Conservation (phyloP, 2,329 filamentous ascomycete species). For the Helotiales sp. region DNA sequence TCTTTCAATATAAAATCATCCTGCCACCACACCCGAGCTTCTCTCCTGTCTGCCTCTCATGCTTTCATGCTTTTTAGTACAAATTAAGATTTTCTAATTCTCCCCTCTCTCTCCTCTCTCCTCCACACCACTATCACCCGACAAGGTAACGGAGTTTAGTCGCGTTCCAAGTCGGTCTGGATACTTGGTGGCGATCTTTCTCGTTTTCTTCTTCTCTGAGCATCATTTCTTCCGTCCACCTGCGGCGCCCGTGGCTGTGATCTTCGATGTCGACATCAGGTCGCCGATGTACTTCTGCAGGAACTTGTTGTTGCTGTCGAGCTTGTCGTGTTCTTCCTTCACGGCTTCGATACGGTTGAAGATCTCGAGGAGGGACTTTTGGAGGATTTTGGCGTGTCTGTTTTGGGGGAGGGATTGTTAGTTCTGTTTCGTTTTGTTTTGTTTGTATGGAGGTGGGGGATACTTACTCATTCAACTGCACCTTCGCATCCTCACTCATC, state of each 20-base stretch:
- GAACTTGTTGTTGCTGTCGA: conserved; percentile 96
- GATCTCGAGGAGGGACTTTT: conserved; percentile 86
- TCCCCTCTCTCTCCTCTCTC: background rate
- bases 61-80: conserved; percentile 8
- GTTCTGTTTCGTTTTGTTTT: background rate
- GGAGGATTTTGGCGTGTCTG: conserved; percentile 86
- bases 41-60: background rate
- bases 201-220: background rate
- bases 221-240: conserved; percentile 37
- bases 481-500: conserved; percentile 81
- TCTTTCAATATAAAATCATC: conserved; percentile 8
- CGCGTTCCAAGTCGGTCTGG: background rate
- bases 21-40: background rate
- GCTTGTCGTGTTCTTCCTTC: conserved; percentile 92
- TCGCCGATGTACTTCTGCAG: conserved; percentile 98
- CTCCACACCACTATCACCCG: background rate
- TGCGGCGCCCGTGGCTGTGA: conserved; percentile 55
- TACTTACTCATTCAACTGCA: conserved; percentile 57
- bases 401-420: conserved; percentile 6
- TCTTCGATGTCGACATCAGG: conserved; percentile 84
- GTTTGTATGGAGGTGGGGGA: background rate
- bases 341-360: conserved; percentile 95
- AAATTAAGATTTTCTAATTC: background rate
- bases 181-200: background rate
- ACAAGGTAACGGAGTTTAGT: background rate